Percentiles rank a stretch among this genome's conserved stretches.
phyloP scores from a whole-genome alignment of 345 rosid genomes.

The Camelina sativa region DNA sequence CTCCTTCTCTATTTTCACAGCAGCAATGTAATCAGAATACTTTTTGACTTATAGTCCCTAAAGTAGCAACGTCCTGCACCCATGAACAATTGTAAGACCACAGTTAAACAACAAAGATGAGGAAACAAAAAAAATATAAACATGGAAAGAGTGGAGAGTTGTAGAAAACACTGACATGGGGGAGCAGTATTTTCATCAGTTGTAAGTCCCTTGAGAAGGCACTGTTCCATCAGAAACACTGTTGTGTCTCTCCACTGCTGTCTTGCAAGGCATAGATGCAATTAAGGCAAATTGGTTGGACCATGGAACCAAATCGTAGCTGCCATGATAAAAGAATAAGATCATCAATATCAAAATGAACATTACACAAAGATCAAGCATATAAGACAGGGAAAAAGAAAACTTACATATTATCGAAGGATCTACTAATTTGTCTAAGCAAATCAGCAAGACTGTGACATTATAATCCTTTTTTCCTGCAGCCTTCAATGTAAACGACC shows the following conservation, averaged over 20 bases:
- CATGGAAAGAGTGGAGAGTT: constrained; percentile 24
- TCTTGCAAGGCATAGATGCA: constrained; percentile 89
- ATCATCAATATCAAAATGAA: constrained; percentile 7
- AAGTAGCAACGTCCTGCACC: constrained; percentile 77
- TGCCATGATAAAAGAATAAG: constrained; percentile 46
- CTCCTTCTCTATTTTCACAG: constrained; percentile 71
- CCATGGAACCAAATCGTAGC: constrained; percentile 65
- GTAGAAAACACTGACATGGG: constrained; percentile 61
- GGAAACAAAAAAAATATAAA: not conserved
- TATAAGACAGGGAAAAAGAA: not conserved
- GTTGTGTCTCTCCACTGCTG: constrained; percentile 95
- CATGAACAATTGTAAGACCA: too few species aligned
- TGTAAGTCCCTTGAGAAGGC: constrained; percentile 92
- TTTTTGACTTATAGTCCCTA: constrained; percentile 78
- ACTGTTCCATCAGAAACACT: constrained; percentile 78
- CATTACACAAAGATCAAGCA: not conserved
- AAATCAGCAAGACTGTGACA: constrained; percentile 85
- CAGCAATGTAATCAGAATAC: constrained; percentile 81
- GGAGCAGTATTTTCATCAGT: constrained; percentile 98
- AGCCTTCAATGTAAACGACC: constrained; percentile 80
- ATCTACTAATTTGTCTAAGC: constrained; percentile 87
- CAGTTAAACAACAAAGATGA: too few species aligned
- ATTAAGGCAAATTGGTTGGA: constrained; percentile 9
- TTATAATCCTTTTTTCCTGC: constrained; percentile 73
- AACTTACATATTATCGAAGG: constrained; percentile 74